phyloP scores from a whole-genome alignment of 306 rosid genomes.

The Comarum palustre region DNA sequence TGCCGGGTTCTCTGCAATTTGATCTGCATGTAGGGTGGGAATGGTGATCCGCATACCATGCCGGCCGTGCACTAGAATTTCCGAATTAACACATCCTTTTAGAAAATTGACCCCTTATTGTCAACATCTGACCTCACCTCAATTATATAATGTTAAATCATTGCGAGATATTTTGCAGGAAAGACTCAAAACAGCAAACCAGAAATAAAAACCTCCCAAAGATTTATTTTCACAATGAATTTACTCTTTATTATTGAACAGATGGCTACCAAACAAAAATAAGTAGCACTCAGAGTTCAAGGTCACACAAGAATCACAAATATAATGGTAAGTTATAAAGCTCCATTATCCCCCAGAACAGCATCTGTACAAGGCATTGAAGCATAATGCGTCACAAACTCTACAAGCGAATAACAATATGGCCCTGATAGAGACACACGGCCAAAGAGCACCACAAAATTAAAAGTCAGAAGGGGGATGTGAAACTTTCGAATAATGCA shows the following conservation, averaged over 20 bases:
- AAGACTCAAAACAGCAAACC: background rate
- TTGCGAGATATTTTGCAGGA: background rate
- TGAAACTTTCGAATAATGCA: background rate
- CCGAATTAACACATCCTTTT: background rate
- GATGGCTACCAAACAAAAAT: background rate
- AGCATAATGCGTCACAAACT: background rate
- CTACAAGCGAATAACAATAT: background rate
- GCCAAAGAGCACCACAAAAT: background rate
- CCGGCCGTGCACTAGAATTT: too few relatives aligned
- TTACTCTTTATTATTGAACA: background rate
- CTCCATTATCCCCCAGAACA: background rate
- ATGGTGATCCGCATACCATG: too few relatives aligned
- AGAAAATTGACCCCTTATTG: background rate
- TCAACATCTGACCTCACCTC: background rate
- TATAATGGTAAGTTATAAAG: background rate
- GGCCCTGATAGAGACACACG: background rate
- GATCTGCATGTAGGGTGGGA: too few relatives aligned
- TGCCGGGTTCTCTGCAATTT: too few relatives aligned
- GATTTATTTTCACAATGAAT: background rate
- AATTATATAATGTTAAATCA: background rate
- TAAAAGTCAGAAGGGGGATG: background rate
- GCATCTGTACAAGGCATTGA: slow-evolving; percentile 1
- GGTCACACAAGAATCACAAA: background rate
- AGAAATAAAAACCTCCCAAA: background rate
- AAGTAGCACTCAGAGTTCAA: slow-evolving; percentile 1